phyloP scores from a whole-genome alignment of 2,329 filamentous ascomycete species.

The Cryoendolithus antarcticus region DNA sequence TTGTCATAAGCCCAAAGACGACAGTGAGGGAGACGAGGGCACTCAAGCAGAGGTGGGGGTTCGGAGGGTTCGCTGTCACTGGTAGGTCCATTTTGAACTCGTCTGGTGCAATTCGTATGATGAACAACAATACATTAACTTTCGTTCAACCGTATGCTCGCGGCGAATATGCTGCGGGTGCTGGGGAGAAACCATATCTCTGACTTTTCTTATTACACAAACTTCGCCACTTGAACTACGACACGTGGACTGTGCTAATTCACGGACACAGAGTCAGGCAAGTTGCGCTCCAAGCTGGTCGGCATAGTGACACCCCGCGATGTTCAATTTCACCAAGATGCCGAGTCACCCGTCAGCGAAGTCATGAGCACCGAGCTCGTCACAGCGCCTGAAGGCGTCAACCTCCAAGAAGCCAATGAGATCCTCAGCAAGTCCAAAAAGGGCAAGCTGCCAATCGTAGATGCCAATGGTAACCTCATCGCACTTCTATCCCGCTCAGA shows the following conservation, averaged over 20 bases:
- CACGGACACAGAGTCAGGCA: constrained; percentile 60
- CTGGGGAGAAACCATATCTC: constrained; percentile 22
- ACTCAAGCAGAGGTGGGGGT: constrained; percentile 95
- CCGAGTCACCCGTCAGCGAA: constrained; percentile 59
- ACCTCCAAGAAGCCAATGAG: constrained; percentile 76
- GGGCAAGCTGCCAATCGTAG: constrained; percentile 50
- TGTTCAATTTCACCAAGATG: constrained; percentile 84
- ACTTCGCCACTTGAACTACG: not conserved
- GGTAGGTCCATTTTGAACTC: constrained; percentile 50
- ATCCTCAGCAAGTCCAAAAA: constrained; percentile 95
- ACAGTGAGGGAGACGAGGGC: constrained; percentile 85
- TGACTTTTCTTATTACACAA: constrained; percentile 11
- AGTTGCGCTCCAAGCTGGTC: constrained; percentile 86
- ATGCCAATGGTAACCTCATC: constrained; percentile 39
- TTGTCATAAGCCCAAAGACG: constrained; percentile 76
- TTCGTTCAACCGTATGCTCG: constrained; percentile 99
- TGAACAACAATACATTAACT: constrained; percentile 82
- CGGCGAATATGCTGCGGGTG: constrained; percentile 21
- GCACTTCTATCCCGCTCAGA: constrained; percentile 91
- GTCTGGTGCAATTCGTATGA: constrained; percentile 44
- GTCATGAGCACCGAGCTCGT: constrained; percentile 95
- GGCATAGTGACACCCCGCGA: constrained; percentile 97
- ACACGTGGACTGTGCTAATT: not conserved
- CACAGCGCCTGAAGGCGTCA: constrained; percentile 74
- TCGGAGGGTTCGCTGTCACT: constrained; percentile 96